Percentiles rank a stretch among this genome's conserved stretches.
Evolutionary conservation across 495 filamentous ascomycete species (phyloP).

Genomic region (Amorphotheca resinae): DNA sequence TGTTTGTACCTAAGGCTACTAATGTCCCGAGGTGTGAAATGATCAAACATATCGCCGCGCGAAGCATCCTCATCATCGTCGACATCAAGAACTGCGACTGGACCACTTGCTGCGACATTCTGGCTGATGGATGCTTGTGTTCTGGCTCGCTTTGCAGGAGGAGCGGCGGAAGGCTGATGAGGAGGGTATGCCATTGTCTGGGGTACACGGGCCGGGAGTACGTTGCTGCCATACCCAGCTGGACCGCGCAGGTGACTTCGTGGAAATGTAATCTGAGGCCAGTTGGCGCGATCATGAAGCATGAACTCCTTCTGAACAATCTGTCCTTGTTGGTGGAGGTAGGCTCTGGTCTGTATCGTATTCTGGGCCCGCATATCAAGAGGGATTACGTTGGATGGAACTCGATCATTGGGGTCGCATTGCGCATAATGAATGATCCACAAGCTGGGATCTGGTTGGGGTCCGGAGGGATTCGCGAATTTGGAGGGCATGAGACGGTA

Average conservation of each 20-base stretch:
- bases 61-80: constrained; percentile 86
- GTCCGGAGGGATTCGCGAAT: constrained; percentile 41
- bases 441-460: constrained; percentile 62
- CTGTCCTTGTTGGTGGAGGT: constrained; percentile 65
- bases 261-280: constrained; percentile 74
- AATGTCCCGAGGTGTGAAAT: constrained; percentile 76
- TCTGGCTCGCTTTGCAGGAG: constrained; percentile 33
- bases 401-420: constrained; percentile 55
- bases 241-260: constrained; percentile 28
- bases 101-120: constrained; percentile 16
- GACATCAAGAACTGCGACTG: constrained; percentile 23
- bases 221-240: constrained; percentile 15
- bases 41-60: constrained; percentile 76
- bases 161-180: constrained; percentile 28
- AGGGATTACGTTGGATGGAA: constrained; percentile 52
- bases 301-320: constrained; percentile 88
- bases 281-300: constrained; percentile 74
- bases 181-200: constrained; percentile 40
- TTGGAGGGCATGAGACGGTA: constrained; percentile 66
- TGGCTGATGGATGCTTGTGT: constrained; percentile 18
- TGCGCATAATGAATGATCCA: constrained; percentile 92
- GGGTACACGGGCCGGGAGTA: constrained; percentile 27
- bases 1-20: constrained; percentile 75
- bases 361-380: constrained; percentile 43
- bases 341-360: constrained; percentile 49